These are phyloP conservation scores for Mentha longifolia DNA, from an alignment of 257 asterid species.

Conservation along the genomic window DNA sequence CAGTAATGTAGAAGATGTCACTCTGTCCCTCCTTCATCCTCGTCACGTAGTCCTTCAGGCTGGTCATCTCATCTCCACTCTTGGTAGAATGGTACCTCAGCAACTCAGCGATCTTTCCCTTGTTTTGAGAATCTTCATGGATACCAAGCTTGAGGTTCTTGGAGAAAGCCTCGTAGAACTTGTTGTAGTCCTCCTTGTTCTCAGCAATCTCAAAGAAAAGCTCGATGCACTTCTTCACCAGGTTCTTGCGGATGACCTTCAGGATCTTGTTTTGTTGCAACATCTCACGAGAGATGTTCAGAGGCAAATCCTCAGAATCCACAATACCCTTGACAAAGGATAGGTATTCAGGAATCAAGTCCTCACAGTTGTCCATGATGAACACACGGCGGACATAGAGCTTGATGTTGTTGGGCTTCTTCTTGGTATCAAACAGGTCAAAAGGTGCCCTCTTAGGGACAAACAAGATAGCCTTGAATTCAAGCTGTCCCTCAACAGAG, in stretches of 20 bases:
- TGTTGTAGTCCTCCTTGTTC: slow-evolving; percentile 68
- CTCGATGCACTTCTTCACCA: slow-evolving; percentile 68
- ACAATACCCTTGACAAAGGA: slow-evolving; percentile 66
- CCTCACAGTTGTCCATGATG: slow-evolving; percentile 72
- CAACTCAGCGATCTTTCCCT: slow-evolving; percentile 57
- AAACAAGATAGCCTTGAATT: slow-evolving; percentile 63
- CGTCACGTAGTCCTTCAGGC: slow-evolving; percentile 71
- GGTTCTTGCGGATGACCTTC: slow-evolving; percentile 63
- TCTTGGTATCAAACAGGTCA: slow-evolving; percentile 60
- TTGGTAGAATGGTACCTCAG: slow-evolving; percentile 63
- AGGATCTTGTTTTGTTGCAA: slow-evolving; percentile 66
- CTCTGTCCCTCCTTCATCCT: slow-evolving; percentile 72
- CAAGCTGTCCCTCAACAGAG: slow-evolving; percentile 69
- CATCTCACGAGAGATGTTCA: slow-evolving; percentile 59
- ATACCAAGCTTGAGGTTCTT: slow-evolving; percentile 69
- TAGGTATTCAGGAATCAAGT: slow-evolving; percentile 58
- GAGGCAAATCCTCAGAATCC: slow-evolving; percentile 65
- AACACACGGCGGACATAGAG: slow-evolving; percentile 65
- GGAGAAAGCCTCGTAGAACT: slow-evolving; percentile 66
- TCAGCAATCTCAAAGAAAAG: slow-evolving; percentile 68
- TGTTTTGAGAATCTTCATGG: slow-evolving; percentile 67
- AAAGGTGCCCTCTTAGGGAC: slow-evolving; percentile 71
- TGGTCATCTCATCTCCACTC: slow-evolving; percentile 69
- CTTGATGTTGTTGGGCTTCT: slow-evolving; percentile 70
- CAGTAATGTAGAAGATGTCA: slow-evolving; percentile 62